Evolutionary conservation across 2,329 filamentous ascomycete genomes (phyloP).

Genomic region (Rasamsonia emersonii): DNA sequence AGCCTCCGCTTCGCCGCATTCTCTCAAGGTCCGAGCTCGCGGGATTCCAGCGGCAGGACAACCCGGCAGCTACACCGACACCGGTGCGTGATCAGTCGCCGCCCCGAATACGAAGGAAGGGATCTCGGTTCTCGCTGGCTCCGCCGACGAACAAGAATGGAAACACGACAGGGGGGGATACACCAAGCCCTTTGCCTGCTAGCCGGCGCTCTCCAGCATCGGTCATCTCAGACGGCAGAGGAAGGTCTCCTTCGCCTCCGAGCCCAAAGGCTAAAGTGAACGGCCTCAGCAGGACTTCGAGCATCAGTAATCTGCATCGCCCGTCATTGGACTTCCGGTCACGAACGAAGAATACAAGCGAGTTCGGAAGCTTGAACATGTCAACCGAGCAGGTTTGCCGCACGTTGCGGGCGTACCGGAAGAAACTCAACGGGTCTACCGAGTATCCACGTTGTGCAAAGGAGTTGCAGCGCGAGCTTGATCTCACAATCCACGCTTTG

Average conservation of each 20-base stretch:
- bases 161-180: constrained; percentile 20
- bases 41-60: constrained; percentile 56
- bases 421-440: constrained; percentile 44
- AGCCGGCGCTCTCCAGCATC: constrained; percentile 23
- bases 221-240: constrained; percentile 17
- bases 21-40: constrained; percentile 80
- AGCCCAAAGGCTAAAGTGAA: constrained; percentile 26
- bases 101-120: constrained; percentile 46
- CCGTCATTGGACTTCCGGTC: constrained; percentile 42
- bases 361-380: constrained; percentile 41
- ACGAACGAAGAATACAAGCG: constrained; percentile 34
- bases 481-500: constrained; percentile 30
- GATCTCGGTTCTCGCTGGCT: constrained; percentile 45
- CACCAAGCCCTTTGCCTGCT: constrained; percentile 19
- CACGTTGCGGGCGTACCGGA: constrained; percentile 50
- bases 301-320: constrained; percentile 29
- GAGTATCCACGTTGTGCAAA: constrained; percentile 42
- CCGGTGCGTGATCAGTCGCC: constrained; percentile 39
- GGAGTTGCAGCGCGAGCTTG: constrained; percentile 51
- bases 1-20: constrained; percentile 72
- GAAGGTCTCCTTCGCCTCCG: constrained; percentile 32
- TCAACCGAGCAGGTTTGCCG: constrained; percentile 52
- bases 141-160: constrained; percentile 22
- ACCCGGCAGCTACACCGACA: constrained; percentile 33
- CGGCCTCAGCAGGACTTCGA: constrained; percentile 20